Percentiles rank a stretch among this genome's conserved stretches.
Conservation (phyloP, 1,139 yeast genomes). For the Saccharomycopsis hybrid region DNA sequence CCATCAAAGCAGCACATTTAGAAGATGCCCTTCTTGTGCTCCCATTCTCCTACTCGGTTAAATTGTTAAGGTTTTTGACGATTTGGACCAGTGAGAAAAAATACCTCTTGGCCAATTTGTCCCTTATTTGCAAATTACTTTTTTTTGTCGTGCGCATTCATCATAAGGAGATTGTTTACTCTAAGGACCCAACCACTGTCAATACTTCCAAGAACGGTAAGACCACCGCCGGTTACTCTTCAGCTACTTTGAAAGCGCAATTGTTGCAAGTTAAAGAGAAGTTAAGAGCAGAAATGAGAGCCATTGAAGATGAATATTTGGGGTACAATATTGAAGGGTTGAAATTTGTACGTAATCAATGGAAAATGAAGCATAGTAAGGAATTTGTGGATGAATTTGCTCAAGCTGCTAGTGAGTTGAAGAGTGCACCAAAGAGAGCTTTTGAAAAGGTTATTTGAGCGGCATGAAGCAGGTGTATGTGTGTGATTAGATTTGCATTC, state of each 20-base stretch:
- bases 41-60: constrained; percentile 79
- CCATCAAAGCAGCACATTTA: constrained; percentile 75
- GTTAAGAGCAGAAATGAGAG: constrained; percentile 46
- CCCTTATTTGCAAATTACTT: constrained; percentile 66
- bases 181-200: constrained; percentile 56
- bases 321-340: constrained; percentile 90
- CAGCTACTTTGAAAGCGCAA: neutral
- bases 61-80: constrained; percentile 64
- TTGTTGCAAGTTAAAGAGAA: constrained; percentile 51
- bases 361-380: constrained; percentile 69
- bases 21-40: constrained; percentile 89
- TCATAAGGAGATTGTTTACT: constrained; percentile 66
- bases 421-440: constrained; percentile 60
- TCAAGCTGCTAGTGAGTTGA: constrained; percentile 47
- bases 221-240: neutral
- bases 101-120: constrained; percentile 43
- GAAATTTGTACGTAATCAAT: constrained; percentile 63
- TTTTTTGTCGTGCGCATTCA: constrained; percentile 68
- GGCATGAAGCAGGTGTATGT: no score
- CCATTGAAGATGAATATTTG: constrained; percentile 45
- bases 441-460: constrained; percentile 33
- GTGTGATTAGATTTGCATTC: no score
- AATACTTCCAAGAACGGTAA: constrained; percentile 31
- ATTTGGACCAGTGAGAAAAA: constrained; percentile 57
- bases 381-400: constrained; percentile 71